Conservation (phyloP, 805 yeast species). For the Saccharomycopsis vini region DNA sequence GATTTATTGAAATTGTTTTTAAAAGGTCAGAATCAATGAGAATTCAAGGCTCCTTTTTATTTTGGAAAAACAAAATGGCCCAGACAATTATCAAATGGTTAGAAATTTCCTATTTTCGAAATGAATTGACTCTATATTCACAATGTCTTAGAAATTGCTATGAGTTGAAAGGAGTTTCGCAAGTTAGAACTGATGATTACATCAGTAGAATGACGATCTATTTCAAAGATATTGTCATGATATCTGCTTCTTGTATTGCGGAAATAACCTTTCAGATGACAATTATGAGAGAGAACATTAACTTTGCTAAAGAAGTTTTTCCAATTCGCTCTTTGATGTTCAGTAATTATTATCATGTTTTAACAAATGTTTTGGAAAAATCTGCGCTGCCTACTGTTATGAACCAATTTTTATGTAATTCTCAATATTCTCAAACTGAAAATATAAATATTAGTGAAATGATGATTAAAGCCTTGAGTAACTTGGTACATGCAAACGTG, state of each 20-base stretch:
- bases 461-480: constrained; percentile 7
- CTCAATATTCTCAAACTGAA: not conserved
- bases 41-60: constrained; percentile 15
- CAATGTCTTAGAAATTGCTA: not conserved
- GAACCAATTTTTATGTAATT: not conserved
- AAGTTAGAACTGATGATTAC: not conserved
- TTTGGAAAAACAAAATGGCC: constrained; percentile 26
- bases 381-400: too few relatives aligned
- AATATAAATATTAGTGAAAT: constrained; percentile 4
- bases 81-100: constrained; percentile 28
- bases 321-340: constrained; percentile 53
- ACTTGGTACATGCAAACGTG: constrained; percentile 12
- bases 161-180: not conserved
- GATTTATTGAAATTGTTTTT: not conserved
- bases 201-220: not conserved
- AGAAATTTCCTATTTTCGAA: constrained; percentile 25
- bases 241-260: constrained; percentile 51
- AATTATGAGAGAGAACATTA: constrained; percentile 44
- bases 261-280: constrained; percentile 46
- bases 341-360: constrained; percentile 59
- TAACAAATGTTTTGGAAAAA: constrained; percentile 30
- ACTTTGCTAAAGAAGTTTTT: constrained; percentile 44
- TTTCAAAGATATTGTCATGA: constrained; percentile 37
- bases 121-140: constrained; percentile 7
- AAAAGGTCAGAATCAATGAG: not conserved